Evolutionary conservation across 179 eudicot genomes (phyloP).

Genomic region (Patellifolia procumbens): DNA sequence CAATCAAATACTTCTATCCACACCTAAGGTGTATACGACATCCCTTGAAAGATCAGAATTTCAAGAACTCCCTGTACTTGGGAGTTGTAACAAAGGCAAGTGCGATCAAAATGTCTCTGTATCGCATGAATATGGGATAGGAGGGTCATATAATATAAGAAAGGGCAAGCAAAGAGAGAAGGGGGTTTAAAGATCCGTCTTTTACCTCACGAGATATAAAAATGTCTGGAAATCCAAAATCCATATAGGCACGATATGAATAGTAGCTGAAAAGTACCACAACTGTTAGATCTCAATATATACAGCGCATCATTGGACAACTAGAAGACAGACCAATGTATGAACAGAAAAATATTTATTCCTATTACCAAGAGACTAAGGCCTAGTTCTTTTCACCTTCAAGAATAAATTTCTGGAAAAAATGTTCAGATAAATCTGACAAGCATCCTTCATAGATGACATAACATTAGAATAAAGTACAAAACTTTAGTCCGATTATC

Average conservation of each 20-base stretch:
- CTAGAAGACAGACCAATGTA: not conserved
- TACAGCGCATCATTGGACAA: not conserved
- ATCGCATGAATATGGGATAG: not conserved
- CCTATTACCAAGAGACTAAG: no score
- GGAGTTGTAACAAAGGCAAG: not conserved
- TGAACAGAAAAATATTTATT: not conserved
- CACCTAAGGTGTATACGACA: not conserved
- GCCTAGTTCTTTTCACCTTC: not conserved
- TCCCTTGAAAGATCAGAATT: not conserved
- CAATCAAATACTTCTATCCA: not conserved
- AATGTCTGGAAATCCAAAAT: constrained; percentile 94
- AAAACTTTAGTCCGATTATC: no score
- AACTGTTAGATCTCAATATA: constrained; percentile 29
- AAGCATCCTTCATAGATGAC: no score
- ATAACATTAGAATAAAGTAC: no score
- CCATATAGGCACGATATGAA: constrained; percentile 80
- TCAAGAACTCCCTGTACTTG: not conserved
- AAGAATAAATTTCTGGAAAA: not conserved
- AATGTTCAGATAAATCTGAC: not conserved
- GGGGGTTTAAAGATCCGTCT: not conserved
- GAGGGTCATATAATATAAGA: not conserved
- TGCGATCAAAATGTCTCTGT: not conserved
- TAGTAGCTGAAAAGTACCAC: constrained; percentile 72
- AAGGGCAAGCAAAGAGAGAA: not conserved
- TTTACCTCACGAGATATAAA: constrained; percentile 95